A percentile compares a stretch with the other conserved stretches of the same genome.
These are phyloP conservation scores for Pisolithus thermaeus DNA, from an alignment of 1,284 basidiomycete genomes.

Conservation along the genomic window DNA sequence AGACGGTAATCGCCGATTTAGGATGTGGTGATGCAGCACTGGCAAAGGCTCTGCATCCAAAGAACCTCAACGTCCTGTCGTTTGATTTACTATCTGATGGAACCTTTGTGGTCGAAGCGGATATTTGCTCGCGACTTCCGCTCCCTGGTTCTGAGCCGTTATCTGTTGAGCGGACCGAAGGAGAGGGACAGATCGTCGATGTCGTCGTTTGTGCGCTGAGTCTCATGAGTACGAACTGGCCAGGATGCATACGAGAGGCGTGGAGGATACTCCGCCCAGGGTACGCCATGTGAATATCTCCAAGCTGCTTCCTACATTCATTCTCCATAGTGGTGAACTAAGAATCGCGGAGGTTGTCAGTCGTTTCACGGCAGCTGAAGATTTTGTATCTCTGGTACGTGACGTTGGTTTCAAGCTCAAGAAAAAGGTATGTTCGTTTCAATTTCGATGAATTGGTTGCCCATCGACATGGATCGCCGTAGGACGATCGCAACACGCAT, in stretches of 20 bases:
- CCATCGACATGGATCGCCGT: constrained; percentile 4
- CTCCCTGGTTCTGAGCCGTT: constrained; percentile 74
- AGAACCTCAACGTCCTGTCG: constrained; percentile 68
- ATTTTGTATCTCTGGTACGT: constrained; percentile 69
- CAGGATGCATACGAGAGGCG: constrained; percentile 83
- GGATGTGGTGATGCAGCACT: constrained; percentile 95
- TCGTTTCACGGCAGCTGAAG: constrained; percentile 69
- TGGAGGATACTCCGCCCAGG: constrained; percentile 78
- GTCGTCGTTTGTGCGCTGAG: constrained; percentile 91
- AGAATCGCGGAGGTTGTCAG: constrained; percentile 96
- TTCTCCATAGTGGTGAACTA: constrained; percentile 65
- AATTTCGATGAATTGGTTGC: constrained; percentile 16
- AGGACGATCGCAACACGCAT: constrained; percentile 83
- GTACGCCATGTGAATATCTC: constrained; percentile 44
- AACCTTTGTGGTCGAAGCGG: constrained; percentile 71
- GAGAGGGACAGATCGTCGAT: constrained; percentile 77
- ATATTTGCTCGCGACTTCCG: constrained; percentile 70
- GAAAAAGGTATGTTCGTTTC: constrained; percentile 50
- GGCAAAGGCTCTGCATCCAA: constrained; percentile 66
- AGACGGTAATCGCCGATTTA: constrained; percentile 83
- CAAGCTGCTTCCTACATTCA: constrained; percentile 7
- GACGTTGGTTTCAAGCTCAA: constrained; percentile 79
- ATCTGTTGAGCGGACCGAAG: constrained; percentile 36
- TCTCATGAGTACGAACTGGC: constrained; percentile 98
- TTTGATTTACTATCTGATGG: constrained; percentile 79